Percentiles rank a stretch among this genome's conserved stretches.
These are phyloP conservation scores for Dendrocalamus latiflorus DNA, from an alignment of 202 grass and related monocot genomes.

Conservation along the genomic window DNA sequence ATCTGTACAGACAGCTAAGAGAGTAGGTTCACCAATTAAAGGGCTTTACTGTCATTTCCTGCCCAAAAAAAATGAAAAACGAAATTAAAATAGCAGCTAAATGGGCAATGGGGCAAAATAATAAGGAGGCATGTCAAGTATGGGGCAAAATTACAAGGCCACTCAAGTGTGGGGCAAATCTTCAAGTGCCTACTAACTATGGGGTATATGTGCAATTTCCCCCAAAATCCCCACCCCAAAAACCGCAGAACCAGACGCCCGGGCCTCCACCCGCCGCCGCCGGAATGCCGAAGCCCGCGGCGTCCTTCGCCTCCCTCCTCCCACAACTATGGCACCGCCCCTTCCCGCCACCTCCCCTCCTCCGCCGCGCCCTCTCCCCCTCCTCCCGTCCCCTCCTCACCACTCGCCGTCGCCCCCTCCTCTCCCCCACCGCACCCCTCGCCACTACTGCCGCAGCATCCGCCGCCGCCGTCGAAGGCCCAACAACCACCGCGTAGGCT, in stretches of 20 bases:
- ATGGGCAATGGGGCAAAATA: no score
- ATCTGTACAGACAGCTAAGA: no score
- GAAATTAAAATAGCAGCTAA: no score
- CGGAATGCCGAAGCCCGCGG: slow-evolving; percentile 39
- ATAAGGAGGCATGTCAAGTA: no score
- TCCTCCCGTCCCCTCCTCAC: slow-evolving; percentile 1
- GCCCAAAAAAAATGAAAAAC: no score
- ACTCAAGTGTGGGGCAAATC: no score
- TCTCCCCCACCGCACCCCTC: not conserved
- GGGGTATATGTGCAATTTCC: no score
- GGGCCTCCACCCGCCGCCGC: slow-evolving; percentile 10
- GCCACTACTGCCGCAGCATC: not conserved
- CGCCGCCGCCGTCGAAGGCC: not conserved
- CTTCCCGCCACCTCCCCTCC: not conserved
- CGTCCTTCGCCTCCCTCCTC: slow-evolving; percentile 32
- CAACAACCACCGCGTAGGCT: slow-evolving; percentile 18
- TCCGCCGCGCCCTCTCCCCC: not conserved
- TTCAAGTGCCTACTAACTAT: no score
- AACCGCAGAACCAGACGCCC: not conserved
- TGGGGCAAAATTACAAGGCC: no score
- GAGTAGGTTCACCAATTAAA: no score
- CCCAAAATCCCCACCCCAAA: no score
- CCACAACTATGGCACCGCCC: slow-evolving; percentile 39
- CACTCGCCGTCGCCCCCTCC: slow-evolving; percentile 4
- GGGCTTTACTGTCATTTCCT: no score